Evolutionary conservation across 495 filamentous ascomycete species (phyloP).

Genomic region (Aspergillus haitiensis): DNA sequence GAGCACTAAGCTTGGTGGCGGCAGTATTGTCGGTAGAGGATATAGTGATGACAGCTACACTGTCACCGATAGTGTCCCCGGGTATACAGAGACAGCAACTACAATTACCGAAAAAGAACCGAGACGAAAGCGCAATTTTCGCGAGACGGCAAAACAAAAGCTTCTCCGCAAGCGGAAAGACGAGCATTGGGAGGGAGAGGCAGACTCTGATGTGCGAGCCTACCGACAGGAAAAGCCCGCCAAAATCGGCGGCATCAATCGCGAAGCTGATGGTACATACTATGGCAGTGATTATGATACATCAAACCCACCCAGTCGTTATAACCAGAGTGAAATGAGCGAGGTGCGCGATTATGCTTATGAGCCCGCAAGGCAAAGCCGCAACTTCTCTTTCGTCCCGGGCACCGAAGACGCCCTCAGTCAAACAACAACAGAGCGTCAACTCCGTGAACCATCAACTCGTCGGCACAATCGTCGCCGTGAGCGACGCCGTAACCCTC

Average conservation of each 20-base stretch:
- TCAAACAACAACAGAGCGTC: constrained; percentile 45
- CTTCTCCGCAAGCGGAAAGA: constrained; percentile 42
- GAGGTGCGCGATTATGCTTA: constrained; percentile 51
- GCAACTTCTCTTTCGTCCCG: constrained; percentile 50
- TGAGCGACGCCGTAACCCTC: constrained; percentile 32
- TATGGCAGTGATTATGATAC: constrained; percentile 62
- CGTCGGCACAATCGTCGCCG: constrained; percentile 41
- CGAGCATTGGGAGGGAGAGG: constrained; percentile 55
- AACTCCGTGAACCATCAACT: constrained; percentile 39
- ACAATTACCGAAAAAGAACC: constrained; percentile 44
- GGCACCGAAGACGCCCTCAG: constrained; percentile 51
- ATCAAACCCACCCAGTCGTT: constrained; percentile 50
- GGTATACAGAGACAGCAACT: constrained; percentile 41
- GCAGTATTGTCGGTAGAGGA: constrained; percentile 66
- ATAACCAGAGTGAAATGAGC: constrained; percentile 54
- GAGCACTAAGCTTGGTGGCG: constrained; percentile 77
- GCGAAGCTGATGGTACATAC: constrained; percentile 68
- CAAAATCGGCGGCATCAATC: constrained; percentile 82
- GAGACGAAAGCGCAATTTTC: constrained; percentile 41
- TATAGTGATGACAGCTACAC: constrained; percentile 58
- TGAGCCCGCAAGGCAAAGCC: constrained; percentile 32
- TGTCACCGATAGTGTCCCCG: constrained; percentile 44
- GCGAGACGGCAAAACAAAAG: constrained; percentile 41
- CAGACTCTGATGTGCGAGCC: constrained; percentile 70
- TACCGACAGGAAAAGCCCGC: constrained; percentile 86